Evolutionary conservation across 148 eudicot species (phyloP), one percentile per base, ranked within the genome.

Genomic region (Cornus florida): DNA sequence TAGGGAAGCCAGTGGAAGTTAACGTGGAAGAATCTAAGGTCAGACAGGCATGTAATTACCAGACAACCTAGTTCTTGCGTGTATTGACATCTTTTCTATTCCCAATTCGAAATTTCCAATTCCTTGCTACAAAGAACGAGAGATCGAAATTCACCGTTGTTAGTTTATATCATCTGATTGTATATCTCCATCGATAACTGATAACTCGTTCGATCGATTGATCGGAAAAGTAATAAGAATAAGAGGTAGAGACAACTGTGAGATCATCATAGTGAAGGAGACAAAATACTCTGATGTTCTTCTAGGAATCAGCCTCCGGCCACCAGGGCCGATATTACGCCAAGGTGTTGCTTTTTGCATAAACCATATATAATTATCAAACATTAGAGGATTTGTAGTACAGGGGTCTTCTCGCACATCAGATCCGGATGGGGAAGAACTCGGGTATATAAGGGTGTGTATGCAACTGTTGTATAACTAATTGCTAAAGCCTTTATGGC

Each of bases 251-350:
- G 41, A 24, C 67, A 71, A 70, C 56, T 13, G 7, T 28, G n/a
- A n/a, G 5, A 75, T 56, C 76, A 28, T 28, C 28, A 94, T 92
- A 97, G 97, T 92, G 84, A 92, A 94, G 87, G 97, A 92, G 86
- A 94, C 93, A 0, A 94, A 89, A 50, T 94, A 88, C 69, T 94
- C 92, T 72, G 97, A 94, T 73, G 91, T 90, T 35, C 28, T 28
- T 28, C 86, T 92, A 64, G 98, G 97, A 38, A 89, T 94, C 64
- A 86, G 80, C 78, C 97, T 97, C 59, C 91, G 2, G 98, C 98
- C 14, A 89, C 90, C 17, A 95, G 92, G 83, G 82, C 90, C 19
- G 93, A 94, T 94, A 94, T 70, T 94, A 94, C 74, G 82, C 90
- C 60, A 92, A 91, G 98, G 98, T 20, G 19, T 62, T 62, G 7